These are phyloP conservation scores for Calophaca sinica DNA, from an alignment of 306 rosid genomes.

Conservation along the genomic window DNA sequence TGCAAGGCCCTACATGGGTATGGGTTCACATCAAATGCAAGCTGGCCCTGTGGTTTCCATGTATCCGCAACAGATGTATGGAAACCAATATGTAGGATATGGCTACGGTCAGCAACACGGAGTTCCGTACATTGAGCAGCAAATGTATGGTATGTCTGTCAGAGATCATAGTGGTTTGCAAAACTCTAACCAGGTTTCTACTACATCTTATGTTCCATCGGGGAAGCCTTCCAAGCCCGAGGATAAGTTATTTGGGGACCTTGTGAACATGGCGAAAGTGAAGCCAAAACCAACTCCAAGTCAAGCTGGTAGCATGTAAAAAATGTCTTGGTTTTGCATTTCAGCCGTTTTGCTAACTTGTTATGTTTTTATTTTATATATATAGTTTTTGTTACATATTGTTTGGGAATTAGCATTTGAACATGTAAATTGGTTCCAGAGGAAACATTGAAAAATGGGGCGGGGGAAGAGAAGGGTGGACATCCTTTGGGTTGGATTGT, in stretches of 20 bases:
- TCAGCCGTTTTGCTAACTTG: constrained; percentile 47
- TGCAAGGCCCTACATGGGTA: constrained; percentile 66
- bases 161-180: constrained; percentile 68
- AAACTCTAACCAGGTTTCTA: constrained; percentile 65
- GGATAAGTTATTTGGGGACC: constrained; percentile 94
- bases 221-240: constrained; percentile 86
- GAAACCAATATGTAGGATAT: constrained; percentile 70
- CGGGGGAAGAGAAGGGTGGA: constrained; percentile 24
- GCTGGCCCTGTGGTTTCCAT: constrained; percentile 53
- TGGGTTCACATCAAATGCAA: constrained; percentile 65
- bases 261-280: constrained; percentile 86
- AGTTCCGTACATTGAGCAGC: constrained; percentile 71
- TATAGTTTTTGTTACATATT: constrained; percentile 46
- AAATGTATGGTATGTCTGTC: constrained; percentile 82
- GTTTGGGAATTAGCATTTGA: constrained; percentile 60
- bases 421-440: constrained; percentile 79
- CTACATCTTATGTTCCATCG: constrained; percentile 68
- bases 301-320: constrained; percentile 72
- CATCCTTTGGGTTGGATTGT: constrained; percentile 38
- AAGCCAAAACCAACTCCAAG: constrained; percentile 77
- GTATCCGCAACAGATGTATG: constrained; percentile 85
- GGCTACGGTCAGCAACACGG: constrained; percentile 78
- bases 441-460: constrained; percentile 43
- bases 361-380: constrained; percentile 11
- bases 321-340: constrained; percentile 47